Evolutionary conservation across 139 green algal genomes (phyloP).

Genomic region (Zygnema circumcarinatum): DNA sequence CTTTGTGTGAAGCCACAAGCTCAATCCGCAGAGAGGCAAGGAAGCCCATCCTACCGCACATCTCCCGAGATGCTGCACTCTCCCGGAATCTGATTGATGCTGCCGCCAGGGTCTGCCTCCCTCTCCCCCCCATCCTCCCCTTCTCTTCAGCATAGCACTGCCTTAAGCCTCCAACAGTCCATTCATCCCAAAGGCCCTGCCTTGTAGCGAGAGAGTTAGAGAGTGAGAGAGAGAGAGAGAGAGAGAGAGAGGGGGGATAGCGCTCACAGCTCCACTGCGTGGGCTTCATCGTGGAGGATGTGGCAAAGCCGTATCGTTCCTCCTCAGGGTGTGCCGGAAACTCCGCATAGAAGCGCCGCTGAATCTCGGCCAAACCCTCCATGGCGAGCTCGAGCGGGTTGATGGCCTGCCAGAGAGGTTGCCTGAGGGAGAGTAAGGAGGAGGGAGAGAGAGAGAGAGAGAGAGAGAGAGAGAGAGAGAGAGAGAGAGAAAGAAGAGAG

Average conservation of each 20-base stretch:
- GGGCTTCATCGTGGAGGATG: slow-evolving; percentile 76
- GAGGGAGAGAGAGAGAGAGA: background rate
- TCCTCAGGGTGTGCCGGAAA: slow-evolving; percentile 66
- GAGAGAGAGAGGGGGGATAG: background rate
- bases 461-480: background rate
- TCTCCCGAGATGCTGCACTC: slow-evolving; percentile 74
- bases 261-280: slow-evolving; percentile 70
- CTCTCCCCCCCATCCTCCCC: background rate
- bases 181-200: background rate
- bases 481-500: background rate
- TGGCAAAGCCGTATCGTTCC: slow-evolving; percentile 63
- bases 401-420: slow-evolving; percentile 53
- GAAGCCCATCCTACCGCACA: slow-evolving; percentile 62
- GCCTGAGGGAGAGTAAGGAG: background rate
- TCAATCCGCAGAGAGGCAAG: no score
- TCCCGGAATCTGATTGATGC: slow-evolving; percentile 81
- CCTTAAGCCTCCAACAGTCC: background rate
- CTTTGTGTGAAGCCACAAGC: no score
- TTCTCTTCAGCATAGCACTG: background rate
- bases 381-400: slow-evolving; percentile 80
- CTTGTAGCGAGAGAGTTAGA: background rate
- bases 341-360: slow-evolving; percentile 69
- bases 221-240: background rate
- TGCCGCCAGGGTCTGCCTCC: slow-evolving; percentile 62
- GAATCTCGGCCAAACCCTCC: slow-evolving; percentile 69